Percentiles rank a stretch among this genome's conserved stretches.
These are phyloP conservation scores for Tolypocladium pustulatum DNA, from an alignment of 2,329 filamentous ascomycete genomes.

Conservation along the genomic window DNA sequence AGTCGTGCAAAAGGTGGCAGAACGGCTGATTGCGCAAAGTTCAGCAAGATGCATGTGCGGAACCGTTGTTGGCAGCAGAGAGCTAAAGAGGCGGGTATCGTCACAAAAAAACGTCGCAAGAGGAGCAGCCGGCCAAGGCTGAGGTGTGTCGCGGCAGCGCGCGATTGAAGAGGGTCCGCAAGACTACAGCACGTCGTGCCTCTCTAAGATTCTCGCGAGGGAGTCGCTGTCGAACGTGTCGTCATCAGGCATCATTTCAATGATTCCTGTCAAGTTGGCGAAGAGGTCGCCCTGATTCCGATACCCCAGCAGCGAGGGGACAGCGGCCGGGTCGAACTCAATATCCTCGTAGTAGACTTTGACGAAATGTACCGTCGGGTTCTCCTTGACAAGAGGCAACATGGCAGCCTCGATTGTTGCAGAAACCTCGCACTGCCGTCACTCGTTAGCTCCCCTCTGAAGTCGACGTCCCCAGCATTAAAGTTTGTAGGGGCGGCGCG, in stretches of 20 bases:
- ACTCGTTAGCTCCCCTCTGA: conserved; percentile 6
- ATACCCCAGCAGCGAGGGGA: conserved; percentile 85
- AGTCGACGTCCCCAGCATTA: not conserved
- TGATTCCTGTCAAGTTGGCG: conserved; percentile 76
- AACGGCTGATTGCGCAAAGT: not conserved
- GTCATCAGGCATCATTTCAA: conserved; percentile 72
- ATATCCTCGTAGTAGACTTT: conserved; percentile 87
- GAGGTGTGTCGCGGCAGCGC: not conserved
- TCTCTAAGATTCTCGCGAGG: conserved; percentile 40
- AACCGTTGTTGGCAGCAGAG: not conserved
- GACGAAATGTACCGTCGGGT: conserved; percentile 72
- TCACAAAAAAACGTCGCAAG: not conserved
- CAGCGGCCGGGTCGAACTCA: conserved; percentile 81
- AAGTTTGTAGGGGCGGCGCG: conserved; percentile 18
- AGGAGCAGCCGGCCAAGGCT: not conserved
- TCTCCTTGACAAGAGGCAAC: conserved; percentile 57
- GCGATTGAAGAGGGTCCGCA: not conserved
- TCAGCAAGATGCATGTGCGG: not conserved
- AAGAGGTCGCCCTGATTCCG: conserved; percentile 80
- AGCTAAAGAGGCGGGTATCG: not conserved
- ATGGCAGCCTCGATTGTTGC: conserved; percentile 70
- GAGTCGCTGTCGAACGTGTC: conserved; percentile 46
- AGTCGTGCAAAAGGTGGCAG: not conserved
- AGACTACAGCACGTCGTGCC: conserved; percentile 40
- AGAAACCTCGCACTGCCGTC: conserved; percentile 63